Evolutionary conservation across 2,329 filamentous ascomycete genomes (phyloP).

Genomic region (Camptophora hylomeconis): DNA sequence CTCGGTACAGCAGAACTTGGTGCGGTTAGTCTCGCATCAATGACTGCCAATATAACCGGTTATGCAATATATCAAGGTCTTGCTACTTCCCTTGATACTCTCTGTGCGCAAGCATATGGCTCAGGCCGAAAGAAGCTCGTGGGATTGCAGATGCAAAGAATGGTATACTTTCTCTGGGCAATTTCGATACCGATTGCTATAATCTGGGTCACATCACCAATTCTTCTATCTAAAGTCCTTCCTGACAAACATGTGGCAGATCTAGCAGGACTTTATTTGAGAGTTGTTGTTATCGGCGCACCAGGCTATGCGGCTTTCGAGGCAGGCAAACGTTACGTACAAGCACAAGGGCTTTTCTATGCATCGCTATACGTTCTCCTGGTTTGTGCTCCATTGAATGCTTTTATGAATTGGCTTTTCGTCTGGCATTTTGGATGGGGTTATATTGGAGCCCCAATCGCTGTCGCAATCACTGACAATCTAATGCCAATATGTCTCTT

Average conservation of each 20-base stretch:
- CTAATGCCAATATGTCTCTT: conserved; percentile 61
- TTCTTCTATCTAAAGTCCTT: conserved; percentile 53
- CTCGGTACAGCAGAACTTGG: conserved; percentile 59
- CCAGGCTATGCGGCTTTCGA: conserved; percentile 69
- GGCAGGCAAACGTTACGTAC: conserved; percentile 69
- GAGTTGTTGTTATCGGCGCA: conserved; percentile 54
- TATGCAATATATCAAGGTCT: conserved; percentile 62
- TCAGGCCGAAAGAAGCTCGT: conserved; percentile 83
- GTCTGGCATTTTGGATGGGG: conserved; percentile 58
- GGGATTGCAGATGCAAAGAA: conserved; percentile 67
- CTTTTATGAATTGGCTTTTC: conserved; percentile 65
- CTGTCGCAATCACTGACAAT: conserved; percentile 62
- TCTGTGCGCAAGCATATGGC: conserved; percentile 88
- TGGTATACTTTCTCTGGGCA: conserved; percentile 63
- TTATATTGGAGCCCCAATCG: conserved; percentile 69
- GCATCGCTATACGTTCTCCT: conserved; percentile 74
- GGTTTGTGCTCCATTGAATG: conserved; percentile 70
- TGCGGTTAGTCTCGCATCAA: conserved; percentile 55
- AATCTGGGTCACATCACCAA: conserved; percentile 57
- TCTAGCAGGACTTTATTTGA: conserved; percentile 62
- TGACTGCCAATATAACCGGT: conserved; percentile 69
- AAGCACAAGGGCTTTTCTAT: conserved; percentile 76
- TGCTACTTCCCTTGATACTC: conserved; percentile 78
- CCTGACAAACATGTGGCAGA: conserved; percentile 58
- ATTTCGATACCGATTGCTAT: conserved; percentile 60